Percentiles rank a stretch among this genome's conserved stretches.
phyloP scores from a whole-genome alignment of 192 early-diverging fungal genomes.

The Coemansia sp. region DNA sequence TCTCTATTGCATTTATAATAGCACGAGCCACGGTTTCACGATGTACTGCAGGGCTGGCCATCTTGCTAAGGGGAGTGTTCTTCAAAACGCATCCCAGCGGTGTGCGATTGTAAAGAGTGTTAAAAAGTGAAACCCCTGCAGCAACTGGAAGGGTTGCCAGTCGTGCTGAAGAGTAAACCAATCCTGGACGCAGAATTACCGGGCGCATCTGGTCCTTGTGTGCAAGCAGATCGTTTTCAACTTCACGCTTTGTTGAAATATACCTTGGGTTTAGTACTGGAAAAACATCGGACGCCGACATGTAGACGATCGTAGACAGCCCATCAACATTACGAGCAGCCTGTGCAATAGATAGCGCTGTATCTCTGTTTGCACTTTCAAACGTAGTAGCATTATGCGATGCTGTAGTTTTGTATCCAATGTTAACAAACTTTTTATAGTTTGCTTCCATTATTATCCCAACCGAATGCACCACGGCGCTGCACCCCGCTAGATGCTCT shows the following conservation, averaged over 20 bases:
- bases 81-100: conserved; percentile 37
- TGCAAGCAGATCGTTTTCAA: conserved; percentile 60
- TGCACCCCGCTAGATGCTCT: conserved; percentile 56
- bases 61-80: conserved; percentile 42
- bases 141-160: conserved; percentile 63
- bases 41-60: conserved; percentile 38
- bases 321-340: conserved; percentile 50
- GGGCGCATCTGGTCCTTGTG: conserved; percentile 48
- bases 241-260: conserved; percentile 75
- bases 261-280: conserved; percentile 66
- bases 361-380: conserved; percentile 69
- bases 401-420: conserved; percentile 15
- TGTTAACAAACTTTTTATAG: conserved; percentile 64
- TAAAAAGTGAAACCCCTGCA: conserved; percentile 54
- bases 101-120: conserved; percentile 32
- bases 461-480: conserved; percentile 71
- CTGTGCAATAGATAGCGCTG: conserved; percentile 62
- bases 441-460: conserved; percentile 69
- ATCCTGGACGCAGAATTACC: conserved; percentile 61
- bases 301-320: conserved; percentile 63
- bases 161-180: conserved; percentile 64
- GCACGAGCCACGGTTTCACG: conserved; percentile 50
- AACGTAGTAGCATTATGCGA: conserved; percentile 54
- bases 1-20: conserved; percentile 31
- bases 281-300: conserved; percentile 66